phyloP scores from a whole-genome alignment of 139 green algal genomes.

The Chlamydomonas asymmetrica region DNA sequence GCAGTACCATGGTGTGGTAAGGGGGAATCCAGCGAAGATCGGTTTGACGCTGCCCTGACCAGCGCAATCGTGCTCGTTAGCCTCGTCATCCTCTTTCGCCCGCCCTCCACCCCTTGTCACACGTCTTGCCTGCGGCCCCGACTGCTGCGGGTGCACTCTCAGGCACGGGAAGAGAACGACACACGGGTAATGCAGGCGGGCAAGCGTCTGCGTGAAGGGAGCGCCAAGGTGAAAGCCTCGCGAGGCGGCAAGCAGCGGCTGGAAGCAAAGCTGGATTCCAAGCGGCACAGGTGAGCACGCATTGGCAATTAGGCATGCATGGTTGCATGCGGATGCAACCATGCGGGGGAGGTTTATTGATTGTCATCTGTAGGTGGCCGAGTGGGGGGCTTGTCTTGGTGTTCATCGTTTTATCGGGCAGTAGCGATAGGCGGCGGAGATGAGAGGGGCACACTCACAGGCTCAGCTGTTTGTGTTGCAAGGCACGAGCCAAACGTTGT shows the following conservation, averaged over 20 bases:
- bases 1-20: no score
- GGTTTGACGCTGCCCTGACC: neutral
- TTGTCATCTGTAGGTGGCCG: no score
- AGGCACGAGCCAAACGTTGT: no score
- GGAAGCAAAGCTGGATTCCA: constrained; percentile 78
- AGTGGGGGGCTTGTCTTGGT: no score
- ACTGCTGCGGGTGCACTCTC: neutral
- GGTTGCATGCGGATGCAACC: no score
- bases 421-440: no score
- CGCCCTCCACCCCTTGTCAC: neutral
- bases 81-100: neutral
- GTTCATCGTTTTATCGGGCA: no score
- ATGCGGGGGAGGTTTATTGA: no score
- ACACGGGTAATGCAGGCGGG: constrained; percentile 46
- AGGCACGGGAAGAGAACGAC: constrained; percentile 54
- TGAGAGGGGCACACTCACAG: no score
- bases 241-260: constrained; percentile 62
- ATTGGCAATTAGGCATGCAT: no score
- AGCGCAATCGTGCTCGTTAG: neutral
- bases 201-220: constrained; percentile 68
- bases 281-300: constrained; percentile 69
- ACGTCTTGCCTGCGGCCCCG: neutral
- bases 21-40: neutral
- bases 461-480: no score
- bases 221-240: constrained; percentile 54